Conservation (phyloP, 768 basidiomycete genomes). For the Auricularia cornea region DNA sequence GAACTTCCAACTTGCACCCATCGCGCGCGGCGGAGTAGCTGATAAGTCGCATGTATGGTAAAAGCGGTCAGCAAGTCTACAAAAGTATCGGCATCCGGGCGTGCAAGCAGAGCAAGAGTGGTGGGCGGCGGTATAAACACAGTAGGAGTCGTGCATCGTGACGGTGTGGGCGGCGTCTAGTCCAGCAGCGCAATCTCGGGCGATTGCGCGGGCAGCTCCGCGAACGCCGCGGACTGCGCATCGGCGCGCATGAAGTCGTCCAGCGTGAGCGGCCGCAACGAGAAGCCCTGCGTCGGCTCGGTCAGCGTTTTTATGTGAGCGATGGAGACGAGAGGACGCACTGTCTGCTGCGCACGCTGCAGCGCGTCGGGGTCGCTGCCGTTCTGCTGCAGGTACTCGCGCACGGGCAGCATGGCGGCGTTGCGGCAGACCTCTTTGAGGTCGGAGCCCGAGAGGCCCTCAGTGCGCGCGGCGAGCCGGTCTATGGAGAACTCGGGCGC, state of each 20-base stretch:
- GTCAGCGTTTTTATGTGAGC: background rate
- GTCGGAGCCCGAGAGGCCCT: constrained; percentile 83
- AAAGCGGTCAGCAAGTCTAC: no score
- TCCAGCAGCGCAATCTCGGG: no score
- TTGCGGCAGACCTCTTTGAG: constrained; percentile 86
- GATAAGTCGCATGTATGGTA: no score
- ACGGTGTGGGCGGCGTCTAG: no score
- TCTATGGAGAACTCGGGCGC: constrained; percentile 53
- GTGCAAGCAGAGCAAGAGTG: no score
- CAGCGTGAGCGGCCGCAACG: background rate
- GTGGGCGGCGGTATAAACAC: no score
- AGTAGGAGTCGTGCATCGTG: no score
- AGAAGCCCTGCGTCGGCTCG: background rate
- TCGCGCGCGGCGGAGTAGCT: no score
- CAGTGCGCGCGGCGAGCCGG: constrained; percentile 56
- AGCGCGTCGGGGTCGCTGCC: constrained; percentile 3
- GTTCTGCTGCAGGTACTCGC: constrained; percentile 61
- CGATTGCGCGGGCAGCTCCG: no score
- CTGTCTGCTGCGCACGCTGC: background rate
- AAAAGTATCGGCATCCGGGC: no score
- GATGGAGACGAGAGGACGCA: background rate
- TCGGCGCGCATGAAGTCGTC: background rate
- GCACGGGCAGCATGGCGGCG: constrained; percentile 88
- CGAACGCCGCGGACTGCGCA: background rate
- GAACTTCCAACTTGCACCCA: no score